Evolutionary conservation across 208 protist species (phyloP).

Genomic region (Leishmania guyanensis): DNA sequence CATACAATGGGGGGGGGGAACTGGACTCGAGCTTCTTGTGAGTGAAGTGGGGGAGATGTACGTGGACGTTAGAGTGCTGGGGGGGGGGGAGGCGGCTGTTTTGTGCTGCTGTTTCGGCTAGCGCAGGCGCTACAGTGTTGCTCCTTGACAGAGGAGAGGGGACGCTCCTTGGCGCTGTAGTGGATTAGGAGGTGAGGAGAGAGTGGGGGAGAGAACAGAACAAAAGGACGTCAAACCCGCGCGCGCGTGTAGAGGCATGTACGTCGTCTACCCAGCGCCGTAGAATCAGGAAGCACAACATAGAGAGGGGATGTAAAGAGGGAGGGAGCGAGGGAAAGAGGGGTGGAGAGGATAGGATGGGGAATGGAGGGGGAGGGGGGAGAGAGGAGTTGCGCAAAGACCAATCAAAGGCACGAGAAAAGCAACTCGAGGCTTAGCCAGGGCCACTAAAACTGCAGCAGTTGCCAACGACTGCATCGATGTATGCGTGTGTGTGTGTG

Average conservation of each 20-base stretch:
- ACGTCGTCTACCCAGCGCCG: too few relatives aligned
- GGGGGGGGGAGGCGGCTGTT: too few relatives aligned
- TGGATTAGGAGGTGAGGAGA: background rate
- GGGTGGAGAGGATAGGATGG: background rate
- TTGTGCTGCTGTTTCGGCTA: too few relatives aligned
- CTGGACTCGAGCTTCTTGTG: too few relatives aligned
- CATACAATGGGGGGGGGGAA: background rate
- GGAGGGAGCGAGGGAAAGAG: background rate
- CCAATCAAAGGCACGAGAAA: background rate
- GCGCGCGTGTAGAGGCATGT: background rate
- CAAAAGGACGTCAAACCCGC: background rate
- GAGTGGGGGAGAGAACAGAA: background rate
- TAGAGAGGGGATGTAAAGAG: background rate
- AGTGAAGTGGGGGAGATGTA: too few relatives aligned
- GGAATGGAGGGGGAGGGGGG: background rate
- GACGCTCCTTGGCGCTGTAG: background rate
- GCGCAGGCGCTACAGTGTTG: too few relatives aligned
- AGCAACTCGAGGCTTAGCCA: background rate
- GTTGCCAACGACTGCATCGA: background rate
- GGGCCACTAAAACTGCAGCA: background rate
- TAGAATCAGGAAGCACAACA: background rate
- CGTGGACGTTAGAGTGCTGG: too few relatives aligned
- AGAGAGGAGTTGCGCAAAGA: background rate
- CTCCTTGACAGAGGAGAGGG: too few relatives aligned
- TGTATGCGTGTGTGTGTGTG: constrained; percentile 1